phyloP scores from a whole-genome alignment of 164 flowering plant species.

The Brasenia schreberi region DNA sequence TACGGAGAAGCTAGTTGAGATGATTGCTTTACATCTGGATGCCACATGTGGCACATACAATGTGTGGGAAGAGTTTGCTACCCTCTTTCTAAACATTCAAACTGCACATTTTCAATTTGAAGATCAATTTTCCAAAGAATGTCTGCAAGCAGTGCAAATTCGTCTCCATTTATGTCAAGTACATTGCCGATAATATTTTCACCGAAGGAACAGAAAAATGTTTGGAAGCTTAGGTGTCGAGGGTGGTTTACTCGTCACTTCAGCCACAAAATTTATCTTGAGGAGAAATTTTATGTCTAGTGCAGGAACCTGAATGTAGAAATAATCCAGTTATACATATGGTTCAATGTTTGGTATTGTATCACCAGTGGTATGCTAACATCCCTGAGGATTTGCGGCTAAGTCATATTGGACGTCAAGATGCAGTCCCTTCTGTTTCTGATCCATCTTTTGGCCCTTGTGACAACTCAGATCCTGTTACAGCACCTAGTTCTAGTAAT shows the following conservation, averaged over 20 bases:
- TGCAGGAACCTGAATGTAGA: slow-evolving; percentile 24
- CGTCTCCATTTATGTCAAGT: slow-evolving; percentile 1
- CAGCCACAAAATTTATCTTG: slow-evolving; percentile 18
- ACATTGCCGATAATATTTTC: slow-evolving; percentile 25
- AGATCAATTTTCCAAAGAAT: slow-evolving; percentile 26
- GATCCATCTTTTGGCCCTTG: no score
- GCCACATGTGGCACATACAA: slow-evolving; percentile 32
- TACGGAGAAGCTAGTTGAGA: slow-evolving; percentile 37
- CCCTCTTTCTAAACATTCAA: slow-evolving; percentile 38
- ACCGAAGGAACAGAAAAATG: slow-evolving; percentile 20
- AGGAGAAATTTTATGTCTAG: slow-evolving; percentile 35
- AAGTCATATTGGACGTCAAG: no score
- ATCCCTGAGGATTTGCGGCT: no score
- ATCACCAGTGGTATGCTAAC: no score
- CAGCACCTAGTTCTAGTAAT: no score
- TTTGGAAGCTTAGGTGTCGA: slow-evolving; percentile 53
- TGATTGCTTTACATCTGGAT: slow-evolving; percentile 76
- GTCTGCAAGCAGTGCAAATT: slow-evolving; percentile 12
- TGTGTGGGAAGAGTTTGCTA: slow-evolving; percentile 58
- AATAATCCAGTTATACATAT: slow-evolving; percentile 33
- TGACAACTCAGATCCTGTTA: no score
- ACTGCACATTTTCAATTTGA: slow-evolving; percentile 18
- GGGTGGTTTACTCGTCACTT: slow-evolving; percentile 80
- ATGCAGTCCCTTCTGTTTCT: no score
- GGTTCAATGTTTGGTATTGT: slow-evolving; percentile 26